Evolutionary conservation across 176 grass and related monocot genomes (phyloP).

Genomic region (maize (Zea mays)): Zm-B73-REFERENCE-NAM-5.0 NC_050100.1:17856501-17857000

Average conservation of each 20-base stretch:
- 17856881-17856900: background rate
- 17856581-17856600: background rate
- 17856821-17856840: slow-evolving; percentile 19
- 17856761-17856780: slow-evolving; percentile 1
- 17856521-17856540: background rate
- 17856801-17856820: background rate
- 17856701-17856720: background rate
- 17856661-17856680: background rate
- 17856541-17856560: background rate
- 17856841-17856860: background rate
- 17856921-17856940: background rate
- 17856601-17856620: background rate
- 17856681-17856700: background rate
- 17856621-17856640: background rate
- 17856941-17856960: background rate
- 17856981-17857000: background rate
- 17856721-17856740: background rate
- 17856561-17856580: too few relatives aligned
- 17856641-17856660: background rate
- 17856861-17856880: background rate
- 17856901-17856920: background rate
- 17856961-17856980: background rate
- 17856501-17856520: background rate
- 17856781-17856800: background rate
- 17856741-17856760: background rate